Base-by-base conservation (phyloP, 106 monocot genomes). In the Alisma plantagoaquatica region DNA sequence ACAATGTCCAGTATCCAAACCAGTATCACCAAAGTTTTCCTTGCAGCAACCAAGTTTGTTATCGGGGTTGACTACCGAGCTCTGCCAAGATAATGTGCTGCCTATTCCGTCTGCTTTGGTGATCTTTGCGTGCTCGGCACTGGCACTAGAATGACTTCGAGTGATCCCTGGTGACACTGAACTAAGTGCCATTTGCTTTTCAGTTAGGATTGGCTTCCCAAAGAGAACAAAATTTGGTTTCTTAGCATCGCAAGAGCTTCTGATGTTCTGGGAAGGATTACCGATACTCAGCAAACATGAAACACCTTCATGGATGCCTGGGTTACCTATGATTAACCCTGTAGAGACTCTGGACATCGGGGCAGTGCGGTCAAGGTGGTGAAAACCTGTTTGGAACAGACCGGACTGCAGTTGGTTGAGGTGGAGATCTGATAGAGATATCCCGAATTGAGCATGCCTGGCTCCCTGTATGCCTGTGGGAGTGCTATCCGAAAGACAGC, bases 401-500 rank as follows among this genome's bases (percentile, higher is more conserved):
- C 66, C 58, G 31, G 73, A 23, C 60, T 72, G 71, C 75, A 78
- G 75, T 66, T 75, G 70, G 61, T 57, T 62, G 22, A 72, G 33
- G 55, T 72, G 78, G 58, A 75, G 74, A 54, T 84, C 75, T 57
- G 80, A 64, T 50, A 72, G 35, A 56, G 70, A 48, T 74, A 72
- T 38, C 41, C 75, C 78, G 63, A 78, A 72, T 61, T 74, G 74
- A 77, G 76, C 63, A 74, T 86, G 86, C 77, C 80, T 80, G 80
- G 86, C 73, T 86, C 80, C 80, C 80, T 80, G 80, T 86, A 77
- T 81, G 82, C 87, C 75, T 69, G 68, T 69, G 63, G 81, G 68
- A 65, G 71, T 65, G 63, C 55, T 59, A 70, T 77, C 69, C 9
- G 68, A 58, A 14, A 63, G 65, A 64, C 62, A 75, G 57, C 76